These are phyloP conservation scores for Lipomyces lipofer DNA, from an alignment of 805 yeast species.

Conservation along the genomic window DNA sequence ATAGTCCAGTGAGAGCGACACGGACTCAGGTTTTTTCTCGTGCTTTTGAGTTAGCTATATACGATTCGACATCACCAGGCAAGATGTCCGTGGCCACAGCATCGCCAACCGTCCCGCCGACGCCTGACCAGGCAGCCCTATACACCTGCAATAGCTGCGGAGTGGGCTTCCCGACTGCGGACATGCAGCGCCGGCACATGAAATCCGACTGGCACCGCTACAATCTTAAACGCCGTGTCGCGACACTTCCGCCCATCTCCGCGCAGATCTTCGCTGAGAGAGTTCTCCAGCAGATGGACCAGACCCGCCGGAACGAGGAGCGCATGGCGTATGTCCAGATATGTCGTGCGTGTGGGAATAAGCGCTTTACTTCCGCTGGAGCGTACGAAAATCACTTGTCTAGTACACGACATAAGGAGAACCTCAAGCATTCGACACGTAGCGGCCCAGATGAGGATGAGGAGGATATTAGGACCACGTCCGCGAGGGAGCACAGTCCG, in stretches of 20 bases:
- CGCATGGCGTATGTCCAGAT: conserved; percentile 14
- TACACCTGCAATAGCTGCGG: conserved; percentile 90
- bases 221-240: conserved; percentile 90
- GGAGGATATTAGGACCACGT: neutral
- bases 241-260: conserved; percentile 70
- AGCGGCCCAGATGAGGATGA: conserved; percentile 2
- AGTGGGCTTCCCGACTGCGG: conserved; percentile 77
- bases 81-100: neutral
- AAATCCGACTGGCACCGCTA: conserved; percentile 98
- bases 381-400: conserved; percentile 34
- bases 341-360: conserved; percentile 32
- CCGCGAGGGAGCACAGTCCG: conserved; percentile 3
- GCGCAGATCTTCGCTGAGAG: conserved; percentile 72
- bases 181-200: conserved; percentile 89
- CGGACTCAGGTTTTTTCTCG: too few relatives aligned
- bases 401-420: conserved; percentile 31
- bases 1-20: too few relatives aligned
- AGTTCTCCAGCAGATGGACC: conserved; percentile 46
- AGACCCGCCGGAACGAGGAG: conserved; percentile 25
- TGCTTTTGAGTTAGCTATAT: too few relatives aligned
- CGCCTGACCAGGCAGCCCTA: conserved; percentile 19
- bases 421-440: conserved; percentile 7
- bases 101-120: neutral
- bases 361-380: conserved; percentile 32
- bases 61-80: neutral